A percentile compares a stretch with the other conserved stretches of the same genome.
These are phyloP conservation scores for Phytophthora lateralis DNA, from an alignment of 352 stramenopile genomes.

Conservation along the genomic window DNA sequence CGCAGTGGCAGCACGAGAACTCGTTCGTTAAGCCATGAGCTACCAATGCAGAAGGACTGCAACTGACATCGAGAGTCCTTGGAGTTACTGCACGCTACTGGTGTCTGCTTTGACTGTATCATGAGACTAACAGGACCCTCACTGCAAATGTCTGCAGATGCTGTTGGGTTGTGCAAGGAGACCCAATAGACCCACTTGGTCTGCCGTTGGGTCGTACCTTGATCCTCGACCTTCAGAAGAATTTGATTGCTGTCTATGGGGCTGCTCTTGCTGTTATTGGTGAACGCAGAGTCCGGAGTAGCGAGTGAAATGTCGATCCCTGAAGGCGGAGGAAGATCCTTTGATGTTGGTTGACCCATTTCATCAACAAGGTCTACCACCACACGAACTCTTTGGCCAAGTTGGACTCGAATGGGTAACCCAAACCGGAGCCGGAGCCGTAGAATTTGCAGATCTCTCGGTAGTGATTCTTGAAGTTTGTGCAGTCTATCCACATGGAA, in stretches of 20 bases:
- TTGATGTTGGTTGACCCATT: constrained; percentile 44
- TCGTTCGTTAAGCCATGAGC: constrained; percentile 29
- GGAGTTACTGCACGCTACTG: neutral
- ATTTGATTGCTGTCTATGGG: neutral
- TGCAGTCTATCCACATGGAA: constrained; percentile 23
- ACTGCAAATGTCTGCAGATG: neutral
- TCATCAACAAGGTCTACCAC: constrained; percentile 61
- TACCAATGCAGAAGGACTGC: constrained; percentile 45
- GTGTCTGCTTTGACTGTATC: constrained; percentile 11
- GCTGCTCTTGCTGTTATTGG: neutral
- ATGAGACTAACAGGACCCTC: constrained; percentile 4
- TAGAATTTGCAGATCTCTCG: constrained; percentile 32
- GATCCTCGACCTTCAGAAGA: constrained; percentile 14
- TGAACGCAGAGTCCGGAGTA: neutral
- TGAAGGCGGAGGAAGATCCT: neutral
- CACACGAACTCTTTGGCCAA: constrained; percentile 39
- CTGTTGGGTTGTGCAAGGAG: neutral
- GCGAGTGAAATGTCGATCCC: constrained; percentile 6
- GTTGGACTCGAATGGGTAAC: constrained; percentile 23
- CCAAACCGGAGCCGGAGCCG: constrained; percentile 59
- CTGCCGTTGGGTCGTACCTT: neutral
- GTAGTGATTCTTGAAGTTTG: constrained; percentile 16
- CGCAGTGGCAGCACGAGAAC: constrained; percentile 50
- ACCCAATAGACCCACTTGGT: constrained; percentile 17
- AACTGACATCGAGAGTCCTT: constrained; percentile 21